Evolutionary conservation across 768 basidiomycete genomes (phyloP).

Genomic region (Podaxis mareebaensis): DNA sequence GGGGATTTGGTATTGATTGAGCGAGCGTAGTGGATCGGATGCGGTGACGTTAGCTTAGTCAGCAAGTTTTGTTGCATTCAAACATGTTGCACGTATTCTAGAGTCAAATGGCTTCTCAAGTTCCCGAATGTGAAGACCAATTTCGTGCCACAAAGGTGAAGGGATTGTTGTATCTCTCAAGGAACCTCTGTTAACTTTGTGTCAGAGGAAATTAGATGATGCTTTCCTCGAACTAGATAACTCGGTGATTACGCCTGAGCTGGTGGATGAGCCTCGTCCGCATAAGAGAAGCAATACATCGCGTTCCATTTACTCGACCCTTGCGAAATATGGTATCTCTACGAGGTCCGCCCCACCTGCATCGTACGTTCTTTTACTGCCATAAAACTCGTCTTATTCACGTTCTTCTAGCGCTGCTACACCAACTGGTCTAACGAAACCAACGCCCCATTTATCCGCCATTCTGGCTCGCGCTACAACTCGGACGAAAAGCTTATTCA

Average conservation of each 20-base stretch:
- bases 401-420: slow-evolving; percentile 14
- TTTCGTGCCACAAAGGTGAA: slow-evolving; percentile 43
- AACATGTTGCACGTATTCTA: neutral
- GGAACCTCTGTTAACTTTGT: neutral
- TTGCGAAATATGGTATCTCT: slow-evolving; percentile 72
- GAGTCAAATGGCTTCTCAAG: slow-evolving; percentile 5
- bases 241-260: slow-evolving; percentile 47
- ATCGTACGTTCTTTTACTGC: neutral
- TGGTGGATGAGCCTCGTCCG: slow-evolving; percentile 40
- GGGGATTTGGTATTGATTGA: neutral
- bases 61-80: neutral
- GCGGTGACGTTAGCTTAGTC: slow-evolving; percentile 1
- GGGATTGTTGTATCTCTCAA: neutral
- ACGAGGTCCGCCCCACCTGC: neutral
- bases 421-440: slow-evolving; percentile 40
- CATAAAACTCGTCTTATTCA: neutral
- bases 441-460: slow-evolving; percentile 68
- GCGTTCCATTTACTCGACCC: slow-evolving; percentile 72
- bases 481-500: slow-evolving; percentile 50
- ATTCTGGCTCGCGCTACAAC: slow-evolving; percentile 68
- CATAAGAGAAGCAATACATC: slow-evolving; percentile 52
- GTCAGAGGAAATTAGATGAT: slow-evolving; percentile 79
- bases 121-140: neutral
- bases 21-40: no score
- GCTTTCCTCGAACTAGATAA: slow-evolving; percentile 72